Evolutionary conservation across 371 early-diverging fungal genomes (phyloP), one percentile per base, ranked within the genome.

Genomic region (Choanephora cucurbitarum): DNA sequence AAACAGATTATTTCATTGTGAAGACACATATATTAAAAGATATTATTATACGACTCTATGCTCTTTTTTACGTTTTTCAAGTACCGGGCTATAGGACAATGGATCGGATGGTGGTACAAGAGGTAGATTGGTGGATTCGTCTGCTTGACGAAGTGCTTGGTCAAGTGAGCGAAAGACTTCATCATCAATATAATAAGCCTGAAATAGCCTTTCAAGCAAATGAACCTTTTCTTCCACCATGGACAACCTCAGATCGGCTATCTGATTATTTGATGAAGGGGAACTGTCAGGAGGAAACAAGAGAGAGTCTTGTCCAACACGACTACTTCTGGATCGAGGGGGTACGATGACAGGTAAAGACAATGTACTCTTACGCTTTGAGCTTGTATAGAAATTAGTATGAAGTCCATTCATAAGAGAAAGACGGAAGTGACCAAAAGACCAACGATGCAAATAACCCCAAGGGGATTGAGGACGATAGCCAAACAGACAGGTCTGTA

Each of bases 221-320:
- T 94, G 93, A 70, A 99, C 88, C 79, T 97, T 86, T 59, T 97
- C 95, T 81, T 98, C 98, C 61, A 95, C 89, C 50, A 97, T 83
- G 83, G 93, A 94, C 58, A 98, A 52, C 3, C 66, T 53, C 17
- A 57, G 40, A 8, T 24, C 43, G 3, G 14, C 22, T 8, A 18
- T 24, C 3, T 32, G 23, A 40, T 17, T 19, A n/a, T 31, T n/a
- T n/a, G n/a, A n/a, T n/a, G n/a, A n/a, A n/a, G n/a, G n/a, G n/a
- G n/a, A n/a, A n/a, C n/a, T n/a, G n/a, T n/a, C n/a, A n/a, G n/a
- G n/a, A 2, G 45, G 52, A n/a, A 52, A 32, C 0, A 44, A 22
- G 5, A 49, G 44, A 22, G 42, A 49, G 18, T 22, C 40, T 18
- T 33, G 33, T 11, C 15, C n/a, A 31, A 28, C 28, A 28, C 28